These are phyloP conservation scores for Monosporascus ibericus DNA, from an alignment of 2,329 filamentous ascomycete species.

Conservation along the genomic window DNA sequence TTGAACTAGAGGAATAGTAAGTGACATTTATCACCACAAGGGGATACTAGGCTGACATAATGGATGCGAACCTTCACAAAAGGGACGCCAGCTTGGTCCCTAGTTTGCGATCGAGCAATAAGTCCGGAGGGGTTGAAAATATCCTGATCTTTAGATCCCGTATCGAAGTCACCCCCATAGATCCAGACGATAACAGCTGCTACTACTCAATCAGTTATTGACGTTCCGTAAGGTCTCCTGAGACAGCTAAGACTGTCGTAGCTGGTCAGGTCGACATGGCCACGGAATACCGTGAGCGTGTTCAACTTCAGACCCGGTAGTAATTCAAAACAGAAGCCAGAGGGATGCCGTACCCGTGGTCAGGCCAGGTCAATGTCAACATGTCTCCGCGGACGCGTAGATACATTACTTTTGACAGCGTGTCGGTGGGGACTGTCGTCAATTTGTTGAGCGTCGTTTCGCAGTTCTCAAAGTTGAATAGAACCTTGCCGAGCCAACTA, in stretches of 20 bases:
- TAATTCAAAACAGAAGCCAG: background rate
- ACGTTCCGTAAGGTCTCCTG: background rate
- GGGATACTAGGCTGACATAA: too few species aligned
- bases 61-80: slow-evolving; percentile 5
- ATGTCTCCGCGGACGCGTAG: background rate
- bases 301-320: background rate
- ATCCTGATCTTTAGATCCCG: slow-evolving; percentile 14
- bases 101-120: slow-evolving; percentile 9
- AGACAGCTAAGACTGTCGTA: background rate
- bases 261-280: background rate
- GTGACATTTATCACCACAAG: too few species aligned
- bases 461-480: background rate
- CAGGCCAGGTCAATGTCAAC: background rate
- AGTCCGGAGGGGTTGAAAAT: slow-evolving; percentile 13
- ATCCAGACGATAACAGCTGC: slow-evolving; percentile 21
- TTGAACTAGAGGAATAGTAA: slow-evolving; percentile 10
- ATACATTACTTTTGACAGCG: background rate
- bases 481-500: background rate
- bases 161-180: slow-evolving; percentile 20
- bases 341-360: background rate
- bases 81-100: slow-evolving; percentile 8
- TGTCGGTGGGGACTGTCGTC: background rate
- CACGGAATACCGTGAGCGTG: background rate
- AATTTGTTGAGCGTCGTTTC: background rate
- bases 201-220: background rate